Base-by-base conservation (phyloP, 2,329 filamentous ascomycete genomes). In the Dactylellina sp. region DNA sequence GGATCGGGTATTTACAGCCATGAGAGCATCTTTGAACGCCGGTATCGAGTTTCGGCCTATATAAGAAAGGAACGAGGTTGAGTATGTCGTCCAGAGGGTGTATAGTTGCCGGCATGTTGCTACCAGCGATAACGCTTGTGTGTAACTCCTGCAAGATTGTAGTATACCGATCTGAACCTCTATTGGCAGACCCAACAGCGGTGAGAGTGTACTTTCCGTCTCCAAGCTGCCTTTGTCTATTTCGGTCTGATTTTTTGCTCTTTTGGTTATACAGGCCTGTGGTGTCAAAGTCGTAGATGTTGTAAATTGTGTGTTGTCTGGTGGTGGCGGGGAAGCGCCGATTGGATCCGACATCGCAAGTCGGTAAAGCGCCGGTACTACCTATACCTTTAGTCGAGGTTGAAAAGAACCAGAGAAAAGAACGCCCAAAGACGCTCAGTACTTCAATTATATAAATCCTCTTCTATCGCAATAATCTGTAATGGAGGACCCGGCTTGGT, bases 11-110 rank as follows among this genome's bases (percentile, higher is more conserved):
- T 25, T 55, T 62, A 70, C 64, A 11, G 64, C 49, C 24, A 70
- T 61, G 7, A 70, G 46, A 12, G 64, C 64, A 25, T 70, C 64
- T 32, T 70, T 56, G 25, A 70, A 70, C 12, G 64, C 55, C 5
- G 64, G 64, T 7, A 70, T 62, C 9, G 64, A 44, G 24, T 56
- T 62, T 20, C 56, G 47, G 3, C 64, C 64, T 16, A 70, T 62
- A 35, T 61, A 62, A 2, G 64, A 70, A 28, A 70, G 22, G 7
- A 70, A 55, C 1, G 64, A 70, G 2, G 56, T 61, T 18, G 64
- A 55, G 35, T 49, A 70, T 1, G 47, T 55, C 12, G 59, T 53
- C 64, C 64, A 70, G 14, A 70, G 20, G 12, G 37, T 18, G 9
- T 44, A n/a, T 11, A 70, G 37, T n/a, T 62, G 47, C 2, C 35